Evolutionary conservation across 2,329 filamentous ascomycete species (phyloP), one percentile per base, ranked within the genome.

Genomic region (Lachnellula occidentalis): DNA sequence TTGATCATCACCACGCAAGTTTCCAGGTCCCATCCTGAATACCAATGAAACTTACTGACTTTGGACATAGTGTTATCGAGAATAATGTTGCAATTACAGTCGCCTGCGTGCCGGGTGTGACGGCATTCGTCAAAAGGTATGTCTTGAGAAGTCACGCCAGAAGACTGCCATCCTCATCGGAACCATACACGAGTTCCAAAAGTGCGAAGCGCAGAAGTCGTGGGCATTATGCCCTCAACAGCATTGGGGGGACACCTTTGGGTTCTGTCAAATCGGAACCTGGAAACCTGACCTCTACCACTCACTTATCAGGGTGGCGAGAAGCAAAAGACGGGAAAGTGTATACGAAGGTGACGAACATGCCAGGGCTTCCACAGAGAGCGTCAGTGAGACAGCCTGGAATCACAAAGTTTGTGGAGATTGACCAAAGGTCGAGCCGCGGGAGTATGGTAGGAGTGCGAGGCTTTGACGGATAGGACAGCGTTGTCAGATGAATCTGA

Each of bases 11-110:
- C 36, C 11, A 45, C 48, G 51, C 49, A 43, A 22, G 43, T 36
- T 8, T 31, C 17, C 36, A 4, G 9, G 31, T 9, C 19, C 34
- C 14, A 14, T 27, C 27, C 34, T 9, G 27, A 15, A 8, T 21
- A 9, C 2, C 14, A 19, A 34, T 21, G 9, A 4, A 43, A 43
- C 8, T 43, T 19, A 9, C 41, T 19, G 4, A 4, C 8, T 11
- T 24, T n/a, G 5, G 34, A 14, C 41, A 6, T 27, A 54, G 52
- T n/a, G 27, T 55, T 11, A 36, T 50, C 14, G 53, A 55, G 45
- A 55, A 45, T 42, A 47, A 55, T 34, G 53, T 55, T 11, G 53
- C 53, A 3, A 55, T 55, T 24, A 55, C 48, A 12, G 48, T 55
- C 17, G 53, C 53, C 41, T 51, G 53, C 42, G 53, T 55, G 34